Percentiles rank a stretch among this genome's conserved stretches.
These are phyloP conservation scores for Sungouiozyma ichnusensis DNA, from an alignment of 805 yeast species.

Conservation along the genomic window DNA sequence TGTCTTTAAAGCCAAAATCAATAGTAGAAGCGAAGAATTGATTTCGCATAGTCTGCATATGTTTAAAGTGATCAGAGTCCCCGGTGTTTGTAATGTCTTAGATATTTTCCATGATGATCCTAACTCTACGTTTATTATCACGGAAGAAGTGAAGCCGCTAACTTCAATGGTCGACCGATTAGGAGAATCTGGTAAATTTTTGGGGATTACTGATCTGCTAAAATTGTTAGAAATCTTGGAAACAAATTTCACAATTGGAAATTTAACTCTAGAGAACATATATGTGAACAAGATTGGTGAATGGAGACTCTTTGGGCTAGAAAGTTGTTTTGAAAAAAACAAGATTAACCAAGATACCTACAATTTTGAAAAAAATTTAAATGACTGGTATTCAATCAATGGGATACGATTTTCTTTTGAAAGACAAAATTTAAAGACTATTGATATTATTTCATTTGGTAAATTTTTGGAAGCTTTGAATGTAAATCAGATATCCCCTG, in stretches of 20 bases:
- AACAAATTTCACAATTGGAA: conserved; percentile 47
- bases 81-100: conserved; percentile 22
- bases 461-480: not conserved
- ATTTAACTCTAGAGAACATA: conserved; percentile 44
- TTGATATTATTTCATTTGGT: not conserved
- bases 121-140: conserved; percentile 17
- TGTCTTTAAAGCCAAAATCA: conserved; percentile 15
- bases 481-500: conserved; percentile 29
- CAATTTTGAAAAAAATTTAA: conserved; percentile 3
- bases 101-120: conserved; percentile 23
- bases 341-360: conserved; percentile 22
- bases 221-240: conserved; percentile 18
- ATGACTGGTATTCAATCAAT: not conserved
- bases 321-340: conserved; percentile 32
- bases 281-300: conserved; percentile 64
- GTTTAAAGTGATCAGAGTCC: conserved; percentile 22
- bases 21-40: conserved; percentile 7
- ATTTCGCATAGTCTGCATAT: conserved; percentile 19
- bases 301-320: conserved; percentile 81
- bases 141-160: conserved; percentile 20
- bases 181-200: conserved; percentile 12
- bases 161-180: conserved; percentile 7
- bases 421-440: not conserved
- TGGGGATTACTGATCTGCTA: conserved; percentile 21
- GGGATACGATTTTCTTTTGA: not conserved